phyloP scores from a whole-genome alignment of 345 rosid species.

The Arabidopsis thaliana region TAIR10.1 NC_003074.8:9215001-9215500 shows the following conservation, averaged over 20 bases:
- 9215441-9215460: slow-evolving; percentile 72
- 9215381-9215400: slow-evolving; percentile 57
- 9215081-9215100: slow-evolving; percentile 66
- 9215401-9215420: slow-evolving; percentile 97
- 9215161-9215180: slow-evolving; percentile 18
- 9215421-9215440: slow-evolving; percentile 79
- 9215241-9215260: slow-evolving; percentile 94
- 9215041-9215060: slow-evolving; percentile 88
- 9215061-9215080: slow-evolving; percentile 94
- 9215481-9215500: slow-evolving; percentile 81
- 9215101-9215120: slow-evolving; percentile 88
- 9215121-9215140: slow-evolving; percentile 79
- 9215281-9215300: slow-evolving; percentile 65
- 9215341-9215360: slow-evolving; percentile 94
- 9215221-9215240: slow-evolving; percentile 73
- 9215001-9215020: slow-evolving; percentile 79
- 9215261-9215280: slow-evolving; percentile 92
- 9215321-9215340: slow-evolving; percentile 79
- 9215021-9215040: slow-evolving; percentile 94
- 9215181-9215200: slow-evolving; percentile 1
- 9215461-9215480: slow-evolving; percentile 77
- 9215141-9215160: slow-evolving; percentile 91
- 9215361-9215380: slow-evolving; percentile 65
- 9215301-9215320: slow-evolving; percentile 57
- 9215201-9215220: too few species aligned